A percentile compares a stretch with the other conserved stretches of the same genome.
Evolutionary conservation across 495 filamentous ascomycete genomes (phyloP).

Genomic region (Talaromyces trachyspermus): DNA sequence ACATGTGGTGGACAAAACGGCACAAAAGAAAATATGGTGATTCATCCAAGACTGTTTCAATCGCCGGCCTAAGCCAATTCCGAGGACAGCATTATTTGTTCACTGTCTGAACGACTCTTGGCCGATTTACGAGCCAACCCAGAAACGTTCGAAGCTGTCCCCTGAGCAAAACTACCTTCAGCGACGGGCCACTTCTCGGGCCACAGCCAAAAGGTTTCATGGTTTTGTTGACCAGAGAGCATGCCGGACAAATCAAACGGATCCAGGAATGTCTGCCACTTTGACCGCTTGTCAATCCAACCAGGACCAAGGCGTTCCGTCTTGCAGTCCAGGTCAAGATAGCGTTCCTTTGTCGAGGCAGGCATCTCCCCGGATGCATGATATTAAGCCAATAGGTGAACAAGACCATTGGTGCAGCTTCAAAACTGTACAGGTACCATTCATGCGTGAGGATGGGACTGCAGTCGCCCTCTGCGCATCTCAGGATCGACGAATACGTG

Average conservation of each 20-base stretch:
- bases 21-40: too few species aligned
- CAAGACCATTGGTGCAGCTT: conserved; percentile 30
- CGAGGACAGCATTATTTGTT: too few species aligned
- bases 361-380: conserved; percentile 25
- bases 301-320: conserved; percentile 34
- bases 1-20: too few species aligned
- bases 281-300: conserved; percentile 25
- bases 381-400: conserved; percentile 34
- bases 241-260: conserved; percentile 25
- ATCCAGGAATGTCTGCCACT: conserved; percentile 26
- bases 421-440: conserved; percentile 35
- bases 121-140: too few species aligned
- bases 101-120: too few species aligned
- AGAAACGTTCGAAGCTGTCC: conserved; percentile 15
- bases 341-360: conserved; percentile 25
- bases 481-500: conserved; percentile 12
- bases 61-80: too few species aligned
- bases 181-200: conserved; percentile 21
- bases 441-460: conserved; percentile 24
- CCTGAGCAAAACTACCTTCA: conserved; percentile 27
- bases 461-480: conserved; percentile 16
- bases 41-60: too few species aligned
- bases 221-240: conserved; percentile 19
- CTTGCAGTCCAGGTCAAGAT: conserved; percentile 24
- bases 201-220: conserved; percentile 27